Base-by-base conservation (phyloP, 225 moss, liverwort and hornwort species). In the Pseudisothecium myosuroides region DNA sequence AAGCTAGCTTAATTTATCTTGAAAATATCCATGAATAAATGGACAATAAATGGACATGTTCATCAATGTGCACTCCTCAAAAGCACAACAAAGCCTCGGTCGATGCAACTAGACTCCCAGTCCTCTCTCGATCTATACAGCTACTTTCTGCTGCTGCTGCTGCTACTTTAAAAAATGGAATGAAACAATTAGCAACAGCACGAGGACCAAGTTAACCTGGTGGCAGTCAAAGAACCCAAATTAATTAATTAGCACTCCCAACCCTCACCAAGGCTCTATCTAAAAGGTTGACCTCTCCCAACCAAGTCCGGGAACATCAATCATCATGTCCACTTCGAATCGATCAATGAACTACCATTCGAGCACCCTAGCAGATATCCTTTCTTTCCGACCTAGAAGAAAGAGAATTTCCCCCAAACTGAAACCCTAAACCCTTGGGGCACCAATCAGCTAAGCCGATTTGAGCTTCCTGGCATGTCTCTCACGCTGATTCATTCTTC, bases 401-500 rank as follows among this genome's bases (percentile, higher is more conserved):
- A 47, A 80, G 24, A 45, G 43, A 81, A 47, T 69, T 54, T 52
- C 65, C 21, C 66, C 82, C 39, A 80, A 45, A 81, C 68, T 85
- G 68, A 61, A 89, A 85, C 63, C 75, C 87, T 13, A 60, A 82
- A 22, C 39, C 45, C 61, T 81, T 76, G 45, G 31, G 26, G 61
- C 60, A 61, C 8, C 43, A 17, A 52, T 12, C 75, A 29, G 82
- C 47, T 87, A 94, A 68, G 94, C 94, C 58, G 92, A 86, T 89
- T 98, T 98, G 19, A 90, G 75, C 88, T 92, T 96, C 91, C 98
- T 93, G 78, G 90, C 91, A 76, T 88, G 89, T 82, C 96, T 90
- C 90, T 98, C 92, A 18, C 92, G 94, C 86, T 87, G 93, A 29
- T 93, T 72, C 95, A 95, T 96, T 94, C 92, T 91, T 88, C 98